Evolutionary conservation across 495 filamentous ascomycete genomes (phyloP).

Genomic region (Immersiella caudata): DNA sequence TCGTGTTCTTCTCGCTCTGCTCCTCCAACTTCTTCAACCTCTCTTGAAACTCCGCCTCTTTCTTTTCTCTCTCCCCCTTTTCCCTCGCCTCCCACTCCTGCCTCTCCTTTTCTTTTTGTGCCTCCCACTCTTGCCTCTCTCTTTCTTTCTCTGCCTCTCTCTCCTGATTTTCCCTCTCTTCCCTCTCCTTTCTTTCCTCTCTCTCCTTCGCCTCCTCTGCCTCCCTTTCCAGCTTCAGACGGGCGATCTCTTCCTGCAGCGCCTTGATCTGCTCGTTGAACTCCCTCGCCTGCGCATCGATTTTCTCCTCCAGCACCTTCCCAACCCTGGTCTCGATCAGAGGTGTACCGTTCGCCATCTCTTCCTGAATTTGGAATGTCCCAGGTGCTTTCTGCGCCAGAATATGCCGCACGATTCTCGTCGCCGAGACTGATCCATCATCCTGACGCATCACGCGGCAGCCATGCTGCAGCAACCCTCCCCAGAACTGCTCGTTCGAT

Average conservation of each 20-base stretch:
- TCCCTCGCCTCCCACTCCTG: background rate
- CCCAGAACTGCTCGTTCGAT: slow-evolving; percentile 45
- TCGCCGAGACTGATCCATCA: slow-evolving; percentile 34
- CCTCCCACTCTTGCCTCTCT: background rate
- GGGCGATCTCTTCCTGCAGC: background rate
- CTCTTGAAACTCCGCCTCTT: background rate
- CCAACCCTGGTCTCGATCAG: slow-evolving; percentile 4
- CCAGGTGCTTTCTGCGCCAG: slow-evolving; percentile 25
- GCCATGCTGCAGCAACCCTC: slow-evolving; percentile 34
- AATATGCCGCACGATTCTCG: slow-evolving; percentile 27
- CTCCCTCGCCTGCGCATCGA: background rate
- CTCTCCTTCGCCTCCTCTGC: background rate
- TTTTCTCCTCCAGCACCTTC: slow-evolving; percentile 1
- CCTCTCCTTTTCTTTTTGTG: background rate
- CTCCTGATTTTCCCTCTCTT: no score
- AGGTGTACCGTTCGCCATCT: slow-evolving; percentile 34
- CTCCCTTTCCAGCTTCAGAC: background rate
- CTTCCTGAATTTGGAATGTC: slow-evolving; percentile 43
- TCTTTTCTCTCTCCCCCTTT: background rate
- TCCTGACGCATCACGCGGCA: slow-evolving; percentile 32
- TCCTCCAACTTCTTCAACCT: no score
- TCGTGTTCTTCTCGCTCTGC: background rate
- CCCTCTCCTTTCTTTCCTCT: no score
- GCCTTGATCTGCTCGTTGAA: slow-evolving; percentile 5
- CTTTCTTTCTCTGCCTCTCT: background rate